phyloP scores from a whole-genome alignment of 164 flowering plant species.

The Vitis riparia region DNA sequence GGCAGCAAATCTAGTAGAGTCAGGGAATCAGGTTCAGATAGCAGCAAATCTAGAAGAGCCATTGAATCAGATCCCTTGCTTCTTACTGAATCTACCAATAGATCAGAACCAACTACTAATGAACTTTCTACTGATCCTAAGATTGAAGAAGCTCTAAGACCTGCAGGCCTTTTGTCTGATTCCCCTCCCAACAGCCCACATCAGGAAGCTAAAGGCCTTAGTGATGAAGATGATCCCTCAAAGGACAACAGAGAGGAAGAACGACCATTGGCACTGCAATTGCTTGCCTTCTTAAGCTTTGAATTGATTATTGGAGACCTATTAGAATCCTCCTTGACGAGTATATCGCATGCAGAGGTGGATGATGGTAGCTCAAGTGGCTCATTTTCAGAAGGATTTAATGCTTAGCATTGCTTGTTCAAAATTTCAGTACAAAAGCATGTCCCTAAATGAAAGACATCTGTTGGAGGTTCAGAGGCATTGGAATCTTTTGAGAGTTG shows the following conservation, averaged over 20 bases:
- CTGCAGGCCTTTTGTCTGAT: slow-evolving; percentile 82
- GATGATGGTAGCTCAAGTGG: slow-evolving; percentile 62
- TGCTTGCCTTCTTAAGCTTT: slow-evolving; percentile 87
- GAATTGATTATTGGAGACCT: slow-evolving; percentile 84
- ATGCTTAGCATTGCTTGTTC: too few species aligned
- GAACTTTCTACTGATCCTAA: slow-evolving; percentile 32
- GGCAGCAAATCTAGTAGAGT: too few species aligned
- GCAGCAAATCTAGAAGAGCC: slow-evolving; percentile 15
- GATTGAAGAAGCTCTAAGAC: slow-evolving; percentile 64
- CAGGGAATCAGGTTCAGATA: not conserved
- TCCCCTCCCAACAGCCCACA: slow-evolving; percentile 80
- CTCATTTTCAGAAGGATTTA: too few species aligned
- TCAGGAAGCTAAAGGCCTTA: slow-evolving; percentile 15
- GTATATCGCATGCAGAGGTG: slow-evolving; percentile 37
- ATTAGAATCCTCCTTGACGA: slow-evolving; percentile 48
- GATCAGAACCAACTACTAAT: slow-evolving; percentile 18
- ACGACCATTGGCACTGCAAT: slow-evolving; percentile 96
- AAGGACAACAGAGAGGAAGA: slow-evolving; percentile 31
- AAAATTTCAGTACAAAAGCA: too few species aligned
- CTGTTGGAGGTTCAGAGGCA: too few species aligned
- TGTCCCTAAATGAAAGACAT: too few species aligned
- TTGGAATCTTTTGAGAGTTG: too few species aligned
- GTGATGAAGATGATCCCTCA: slow-evolving; percentile 22
- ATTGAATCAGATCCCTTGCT: slow-evolving; percentile 26
- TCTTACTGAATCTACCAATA: slow-evolving; percentile 18